Base-by-base conservation (phyloP, 83 land plant genomes). In the Picea mariana region DNA sequence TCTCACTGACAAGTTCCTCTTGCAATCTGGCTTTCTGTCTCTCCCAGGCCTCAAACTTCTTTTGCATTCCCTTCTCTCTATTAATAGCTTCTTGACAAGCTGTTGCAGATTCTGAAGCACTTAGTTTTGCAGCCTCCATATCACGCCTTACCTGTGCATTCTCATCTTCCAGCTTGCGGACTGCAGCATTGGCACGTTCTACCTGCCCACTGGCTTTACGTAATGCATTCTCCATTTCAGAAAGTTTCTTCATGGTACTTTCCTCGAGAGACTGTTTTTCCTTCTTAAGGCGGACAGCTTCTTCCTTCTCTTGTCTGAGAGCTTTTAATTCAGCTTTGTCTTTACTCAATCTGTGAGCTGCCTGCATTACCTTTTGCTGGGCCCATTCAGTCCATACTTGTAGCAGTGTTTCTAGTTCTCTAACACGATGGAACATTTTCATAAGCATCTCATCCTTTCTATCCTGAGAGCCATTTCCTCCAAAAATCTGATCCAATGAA, bases 371-470 rank as follows among this genome's bases (percentile, higher is more conserved):
- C 82, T 95, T 97, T 77, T 92, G 94, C 78, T 93, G 93, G 18
- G 96, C 99, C 99, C 99, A 97, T 67, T 95, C 96, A 38, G 92
- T 95, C 91, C 99, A 91, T 59, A 92, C 96, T 40, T 93, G 92
- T 18, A 95, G 80, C 79, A 95, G 96, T 42, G 87, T 87, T 80
- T 97, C 93, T 73, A 97, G 72, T 78, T 92, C 93, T 62, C 81
- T 84, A 13, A 84, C 90, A 18, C 91, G 87, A 21, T 92, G 88
- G 34, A 77, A 79, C 69, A 96, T 84, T 65, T 88, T 91, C 61
- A 89, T 40, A 31, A 92, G 66, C 83, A 93, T 79, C 81, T 92
- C 91, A 83, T 91, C 95, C 81, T 89, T 93, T 66, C 82, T 86
- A 49, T 89, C 93, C 38, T 82, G 81, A 23, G 89, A 85, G 4